These are phyloP conservation scores for Wallacemonas collosoma DNA, from an alignment of 208 protist species.

Conservation along the genomic window DNA sequence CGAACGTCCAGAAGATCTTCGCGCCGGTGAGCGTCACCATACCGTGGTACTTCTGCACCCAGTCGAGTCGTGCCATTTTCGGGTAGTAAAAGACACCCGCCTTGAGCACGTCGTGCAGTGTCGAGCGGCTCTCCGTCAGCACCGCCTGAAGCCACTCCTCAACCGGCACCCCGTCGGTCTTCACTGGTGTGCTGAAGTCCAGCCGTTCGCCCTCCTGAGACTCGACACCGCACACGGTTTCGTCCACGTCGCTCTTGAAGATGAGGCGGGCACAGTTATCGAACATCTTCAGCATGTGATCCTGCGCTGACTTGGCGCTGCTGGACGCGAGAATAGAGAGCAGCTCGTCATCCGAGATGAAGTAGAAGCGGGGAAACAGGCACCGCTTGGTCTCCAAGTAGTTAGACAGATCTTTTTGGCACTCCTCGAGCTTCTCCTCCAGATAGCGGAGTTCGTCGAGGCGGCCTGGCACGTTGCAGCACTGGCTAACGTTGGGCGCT, in stretches of 20 bases:
- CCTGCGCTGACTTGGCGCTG: constrained; percentile 95
- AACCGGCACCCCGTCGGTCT: constrained; percentile 91
- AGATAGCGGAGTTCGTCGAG: constrained; percentile 94
- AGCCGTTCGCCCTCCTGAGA: constrained; percentile 97
- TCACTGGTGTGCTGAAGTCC: constrained; percentile 89
- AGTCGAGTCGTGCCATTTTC: constrained; percentile 92
- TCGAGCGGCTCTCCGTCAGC: constrained; percentile 94
- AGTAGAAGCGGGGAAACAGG: constrained; percentile 99
- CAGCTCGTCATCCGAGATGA: constrained; percentile 99
- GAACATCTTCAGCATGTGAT: constrained; percentile 99
- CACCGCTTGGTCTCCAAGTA: constrained; percentile 98
- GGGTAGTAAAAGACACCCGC: constrained; percentile 98
- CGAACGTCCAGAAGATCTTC: constrained; percentile 99
- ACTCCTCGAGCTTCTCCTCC: constrained; percentile 95
- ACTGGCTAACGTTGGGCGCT: constrained; percentile 92
- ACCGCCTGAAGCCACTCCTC: constrained; percentile 98
- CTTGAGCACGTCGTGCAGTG: constrained; percentile 96
- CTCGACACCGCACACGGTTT: constrained; percentile 94
- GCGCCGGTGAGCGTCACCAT: constrained; percentile 96
- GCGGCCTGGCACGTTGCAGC: constrained; percentile 92
- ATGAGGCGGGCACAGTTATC: constrained; percentile 95
- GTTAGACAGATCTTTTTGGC: constrained; percentile 98
- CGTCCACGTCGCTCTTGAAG: constrained; percentile 93
- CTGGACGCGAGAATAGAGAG: constrained; percentile 97
- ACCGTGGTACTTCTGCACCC: constrained; percentile 96